phyloP scores from a whole-genome alignment of 768 basidiomycete genomes.

The Thelephora aurantiotincta region DNA sequence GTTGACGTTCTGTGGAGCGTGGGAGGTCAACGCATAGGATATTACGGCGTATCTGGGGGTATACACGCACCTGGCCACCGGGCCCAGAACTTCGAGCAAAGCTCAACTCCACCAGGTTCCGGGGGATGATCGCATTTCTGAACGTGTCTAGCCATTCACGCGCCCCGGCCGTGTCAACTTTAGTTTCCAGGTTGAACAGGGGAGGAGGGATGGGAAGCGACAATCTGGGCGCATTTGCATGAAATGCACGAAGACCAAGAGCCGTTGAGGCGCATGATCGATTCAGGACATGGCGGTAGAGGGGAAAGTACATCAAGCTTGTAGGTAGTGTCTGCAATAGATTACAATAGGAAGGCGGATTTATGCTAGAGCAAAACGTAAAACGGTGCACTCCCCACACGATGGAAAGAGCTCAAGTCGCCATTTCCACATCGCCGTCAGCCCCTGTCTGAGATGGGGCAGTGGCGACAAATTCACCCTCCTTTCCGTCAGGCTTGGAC shows the following conservation, averaged over 20 bases:
- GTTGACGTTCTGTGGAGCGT: conserved; percentile 57
- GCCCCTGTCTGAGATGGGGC: conserved; percentile 6
- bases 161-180: conserved; percentile 32
- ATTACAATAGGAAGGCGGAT: too few species aligned
- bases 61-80: conserved; percentile 54
- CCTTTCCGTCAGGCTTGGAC: conserved; percentile 18
- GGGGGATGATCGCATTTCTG: conserved; percentile 30
- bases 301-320: too few species aligned
- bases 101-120: conserved; percentile 38
- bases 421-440: conserved; percentile 42
- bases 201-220: conserved; percentile 29
- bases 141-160: conserved; percentile 42
- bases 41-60: neutral
- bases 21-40: neutral
- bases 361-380: too few species aligned
- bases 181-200: conserved; percentile 19
- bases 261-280: too few species aligned
- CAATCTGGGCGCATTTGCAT: too few species aligned
- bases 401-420: conserved; percentile 11
- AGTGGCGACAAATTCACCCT: conserved; percentile 11
- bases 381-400: too few species aligned
- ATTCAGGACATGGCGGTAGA: too few species aligned
- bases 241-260: too few species aligned
- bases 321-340: too few species aligned
- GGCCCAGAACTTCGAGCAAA: conserved; percentile 77